Conservation (phyloP, 495 filamentous ascomycete species). For the Darksidea phi region DNA sequence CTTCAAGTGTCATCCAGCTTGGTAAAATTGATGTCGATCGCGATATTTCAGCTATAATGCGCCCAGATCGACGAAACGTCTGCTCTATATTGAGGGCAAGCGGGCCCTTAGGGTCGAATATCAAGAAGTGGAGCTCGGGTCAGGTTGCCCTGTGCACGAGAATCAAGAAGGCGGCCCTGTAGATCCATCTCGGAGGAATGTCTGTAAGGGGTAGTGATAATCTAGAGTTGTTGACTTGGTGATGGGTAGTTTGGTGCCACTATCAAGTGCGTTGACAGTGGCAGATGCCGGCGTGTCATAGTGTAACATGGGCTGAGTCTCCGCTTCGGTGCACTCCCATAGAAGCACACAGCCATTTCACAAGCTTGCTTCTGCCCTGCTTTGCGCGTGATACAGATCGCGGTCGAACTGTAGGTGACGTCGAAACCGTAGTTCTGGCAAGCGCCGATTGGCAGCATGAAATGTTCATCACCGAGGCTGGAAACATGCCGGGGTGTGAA, state of each 20-base stretch:
- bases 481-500: conserved; percentile 16
- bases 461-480: conserved; percentile 24
- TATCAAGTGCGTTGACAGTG: conserved; percentile 5
- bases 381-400: background rate
- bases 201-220: conserved; percentile 21
- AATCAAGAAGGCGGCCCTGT: background rate
- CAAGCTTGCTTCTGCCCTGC: background rate
- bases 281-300: too few relatives aligned
- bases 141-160: conserved; percentile 6
- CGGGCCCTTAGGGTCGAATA: background rate
- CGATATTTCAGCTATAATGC: conserved; percentile 36
- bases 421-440: conserved; percentile 3
- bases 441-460: conserved; percentile 19
- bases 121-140: conserved; percentile 8
- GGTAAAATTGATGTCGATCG: conserved; percentile 20
- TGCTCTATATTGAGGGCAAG: conserved; percentile 6
- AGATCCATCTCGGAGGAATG: conserved; percentile 26
- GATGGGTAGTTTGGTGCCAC: conserved; percentile 10
- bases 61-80: conserved; percentile 1
- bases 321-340: background rate
- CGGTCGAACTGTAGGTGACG: conserved; percentile 10
- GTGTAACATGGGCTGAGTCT: too few relatives aligned
- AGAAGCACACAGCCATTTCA: background rate
- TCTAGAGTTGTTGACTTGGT: background rate
- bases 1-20: background rate